Conservation (phyloP, 352 stramenopile genomes). For the Phytophthora melonis region DNA sequence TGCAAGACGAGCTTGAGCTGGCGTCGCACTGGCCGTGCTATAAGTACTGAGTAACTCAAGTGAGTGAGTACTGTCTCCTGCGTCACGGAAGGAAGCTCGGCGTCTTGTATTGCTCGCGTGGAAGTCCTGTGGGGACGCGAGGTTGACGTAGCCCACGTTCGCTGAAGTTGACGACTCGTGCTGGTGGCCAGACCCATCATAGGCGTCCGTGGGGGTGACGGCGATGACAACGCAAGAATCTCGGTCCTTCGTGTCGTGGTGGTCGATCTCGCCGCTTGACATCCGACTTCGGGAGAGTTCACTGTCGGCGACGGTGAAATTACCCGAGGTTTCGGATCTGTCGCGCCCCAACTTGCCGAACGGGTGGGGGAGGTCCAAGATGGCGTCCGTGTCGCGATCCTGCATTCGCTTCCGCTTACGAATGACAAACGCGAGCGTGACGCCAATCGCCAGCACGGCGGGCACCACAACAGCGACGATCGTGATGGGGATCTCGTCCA, state of each 20-base stretch:
- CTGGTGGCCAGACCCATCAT: constrained; percentile 10
- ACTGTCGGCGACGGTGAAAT: constrained; percentile 36
- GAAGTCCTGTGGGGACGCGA: constrained; percentile 25
- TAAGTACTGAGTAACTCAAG: constrained; percentile 26
- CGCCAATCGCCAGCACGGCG: constrained; percentile 17
- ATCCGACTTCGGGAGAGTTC: constrained; percentile 42
- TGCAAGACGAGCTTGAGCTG: constrained; percentile 20
- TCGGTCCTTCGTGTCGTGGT: constrained; percentile 20
- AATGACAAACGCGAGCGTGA: constrained; percentile 25
- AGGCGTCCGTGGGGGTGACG: constrained; percentile 17
- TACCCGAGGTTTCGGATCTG: constrained; percentile 31
- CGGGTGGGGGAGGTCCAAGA: constrained; percentile 33
- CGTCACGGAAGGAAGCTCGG: constrained; percentile 8
- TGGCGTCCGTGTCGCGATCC: constrained; percentile 27
- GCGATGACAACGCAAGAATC: constrained; percentile 25
- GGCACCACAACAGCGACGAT: constrained; percentile 36
- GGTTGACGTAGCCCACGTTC: constrained; percentile 27
- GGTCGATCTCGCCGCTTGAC: constrained; percentile 14
- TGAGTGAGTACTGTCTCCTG: constrained; percentile 30
- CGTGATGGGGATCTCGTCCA: constrained; percentile 18
- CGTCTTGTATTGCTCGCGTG: constrained; percentile 8
- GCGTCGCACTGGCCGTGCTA: constrained; percentile 26
- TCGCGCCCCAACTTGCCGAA: constrained; percentile 33
- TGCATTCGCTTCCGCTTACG: constrained; percentile 33
- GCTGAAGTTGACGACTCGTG: constrained; percentile 3